These are phyloP conservation scores for Nigrospora osmanthi DNA, from an alignment of 2,329 filamentous ascomycete genomes.

Conservation along the genomic window DNA sequence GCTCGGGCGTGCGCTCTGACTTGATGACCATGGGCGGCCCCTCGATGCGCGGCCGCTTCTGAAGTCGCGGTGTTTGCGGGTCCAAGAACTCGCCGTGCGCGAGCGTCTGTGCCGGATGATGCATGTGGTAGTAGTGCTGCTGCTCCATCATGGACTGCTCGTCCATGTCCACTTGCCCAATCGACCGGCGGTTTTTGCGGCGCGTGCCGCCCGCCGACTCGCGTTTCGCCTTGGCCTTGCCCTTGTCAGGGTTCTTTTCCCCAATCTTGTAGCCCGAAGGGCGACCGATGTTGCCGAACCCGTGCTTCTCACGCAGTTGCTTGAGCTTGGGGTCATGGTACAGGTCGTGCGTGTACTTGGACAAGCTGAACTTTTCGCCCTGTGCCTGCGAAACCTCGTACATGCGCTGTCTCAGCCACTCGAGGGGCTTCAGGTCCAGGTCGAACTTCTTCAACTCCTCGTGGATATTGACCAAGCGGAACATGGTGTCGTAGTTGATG, in stretches of 20 bases:
- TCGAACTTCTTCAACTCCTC: constrained; percentile 45
- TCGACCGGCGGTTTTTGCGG: constrained; percentile 19
- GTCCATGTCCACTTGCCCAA: constrained; percentile 20
- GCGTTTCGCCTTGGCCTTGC: constrained; percentile 19
- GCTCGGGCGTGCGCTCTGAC: neutral
- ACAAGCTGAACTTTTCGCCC: constrained; percentile 41
- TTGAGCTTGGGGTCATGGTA: constrained; percentile 48
- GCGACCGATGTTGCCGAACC: constrained; percentile 49
- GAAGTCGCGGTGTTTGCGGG: constrained; percentile 17
- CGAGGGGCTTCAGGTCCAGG: constrained; percentile 41
- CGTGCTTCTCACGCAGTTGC: constrained; percentile 40
- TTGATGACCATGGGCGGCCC: constrained; percentile 1
- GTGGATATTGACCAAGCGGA: constrained; percentile 45
- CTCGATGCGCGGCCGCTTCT: constrained; percentile 22
- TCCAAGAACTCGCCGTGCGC: constrained; percentile 14
- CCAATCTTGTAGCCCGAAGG: constrained; percentile 35
- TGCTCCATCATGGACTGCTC: constrained; percentile 6
- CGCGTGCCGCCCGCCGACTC: constrained; percentile 10
- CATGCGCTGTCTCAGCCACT: constrained; percentile 51
- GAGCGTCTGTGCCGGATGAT: constrained; percentile 4
- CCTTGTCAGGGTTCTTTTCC: constrained; percentile 26
- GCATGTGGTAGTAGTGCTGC: constrained; percentile 3
- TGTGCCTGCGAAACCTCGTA: constrained; percentile 37
- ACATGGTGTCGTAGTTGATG: constrained; percentile 49
- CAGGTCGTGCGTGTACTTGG: constrained; percentile 42